phyloP scores from a whole-genome alignment of 192 early-diverging fungal species.

The Backusella luteola region DNA sequence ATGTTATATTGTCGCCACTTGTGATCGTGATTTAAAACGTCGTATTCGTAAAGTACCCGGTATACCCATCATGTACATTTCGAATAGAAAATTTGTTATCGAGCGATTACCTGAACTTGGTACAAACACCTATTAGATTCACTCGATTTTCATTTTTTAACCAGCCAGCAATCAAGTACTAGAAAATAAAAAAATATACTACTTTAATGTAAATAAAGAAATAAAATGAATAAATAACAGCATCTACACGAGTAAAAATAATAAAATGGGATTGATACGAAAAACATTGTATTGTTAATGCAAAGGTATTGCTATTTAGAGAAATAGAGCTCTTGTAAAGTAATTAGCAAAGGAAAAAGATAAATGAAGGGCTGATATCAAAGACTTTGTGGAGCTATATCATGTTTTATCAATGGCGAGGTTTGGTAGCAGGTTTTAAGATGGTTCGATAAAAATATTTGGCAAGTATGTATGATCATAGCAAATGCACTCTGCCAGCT shows the following conservation, averaged over 20 bases:
- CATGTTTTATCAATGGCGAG: too few species aligned
- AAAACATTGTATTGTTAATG: too few species aligned
- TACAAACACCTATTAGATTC: constrained; percentile 33
- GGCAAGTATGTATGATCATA: too few species aligned
- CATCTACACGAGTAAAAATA: neutral
- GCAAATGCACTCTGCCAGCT: too few species aligned
- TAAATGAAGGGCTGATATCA: too few species aligned
- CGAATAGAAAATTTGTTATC: constrained; percentile 85
- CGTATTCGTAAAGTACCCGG: constrained; percentile 95
- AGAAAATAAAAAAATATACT: neutral
- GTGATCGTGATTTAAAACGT: constrained; percentile 93
- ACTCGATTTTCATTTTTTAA: neutral
- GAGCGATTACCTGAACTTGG: constrained; percentile 87
- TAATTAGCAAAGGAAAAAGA: too few species aligned
- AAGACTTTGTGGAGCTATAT: too few species aligned
- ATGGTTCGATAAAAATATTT: too few species aligned
- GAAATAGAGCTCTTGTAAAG: too few species aligned
- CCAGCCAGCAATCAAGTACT: neutral
- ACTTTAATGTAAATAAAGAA: neutral
- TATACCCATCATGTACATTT: constrained; percentile 97
- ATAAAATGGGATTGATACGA: too few species aligned
- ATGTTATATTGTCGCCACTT: constrained; percentile 98
- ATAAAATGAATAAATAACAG: neutral
- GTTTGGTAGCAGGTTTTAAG: too few species aligned
- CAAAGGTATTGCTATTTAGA: too few species aligned